phyloP scores from a whole-genome alignment of 2,329 filamentous ascomycete species.

The Didymella lethalis region DNA sequence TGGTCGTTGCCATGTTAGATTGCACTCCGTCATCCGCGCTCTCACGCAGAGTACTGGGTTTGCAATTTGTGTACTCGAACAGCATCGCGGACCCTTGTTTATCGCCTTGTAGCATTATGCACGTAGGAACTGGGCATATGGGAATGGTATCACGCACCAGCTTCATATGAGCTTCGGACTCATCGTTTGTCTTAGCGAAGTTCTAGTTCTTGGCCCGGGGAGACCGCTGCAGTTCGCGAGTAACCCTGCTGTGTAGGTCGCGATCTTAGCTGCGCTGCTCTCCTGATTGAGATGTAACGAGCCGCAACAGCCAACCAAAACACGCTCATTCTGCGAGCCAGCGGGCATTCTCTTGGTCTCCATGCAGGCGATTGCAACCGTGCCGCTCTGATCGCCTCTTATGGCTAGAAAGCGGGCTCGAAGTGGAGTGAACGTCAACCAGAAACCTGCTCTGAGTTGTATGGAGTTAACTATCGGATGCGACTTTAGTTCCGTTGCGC shows the following conservation, averaged over 20 bases:
- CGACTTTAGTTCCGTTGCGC: not conserved
- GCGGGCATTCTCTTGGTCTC: not conserved
- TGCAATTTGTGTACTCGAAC: not conserved
- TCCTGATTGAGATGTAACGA: not conserved
- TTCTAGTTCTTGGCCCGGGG: not conserved
- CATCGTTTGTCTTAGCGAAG: not conserved
- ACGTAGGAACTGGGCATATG: not conserved
- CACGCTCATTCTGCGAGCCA: not conserved
- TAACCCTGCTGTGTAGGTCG: not conserved
- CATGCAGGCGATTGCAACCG: not conserved
- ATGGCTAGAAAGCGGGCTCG: not conserved
- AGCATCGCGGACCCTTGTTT: not conserved
- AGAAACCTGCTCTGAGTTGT: not conserved
- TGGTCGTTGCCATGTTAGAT: not conserved
- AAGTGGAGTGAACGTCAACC: not conserved
- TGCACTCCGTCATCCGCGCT: not conserved
- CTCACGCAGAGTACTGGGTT: not conserved
- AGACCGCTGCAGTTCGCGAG: not conserved
- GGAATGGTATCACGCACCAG: not conserved
- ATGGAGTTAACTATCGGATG: slow-evolving; percentile 3
- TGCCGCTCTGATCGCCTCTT: not conserved
- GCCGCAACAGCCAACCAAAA: not conserved
- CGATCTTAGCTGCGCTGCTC: not conserved
- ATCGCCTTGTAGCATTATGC: not conserved
- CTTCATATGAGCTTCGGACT: not conserved